Evolutionary conservation across 441 rosid genomes (phyloP), one percentile per base, ranked within the genome.

Genomic region (Eugenia klotzschiana): DNA sequence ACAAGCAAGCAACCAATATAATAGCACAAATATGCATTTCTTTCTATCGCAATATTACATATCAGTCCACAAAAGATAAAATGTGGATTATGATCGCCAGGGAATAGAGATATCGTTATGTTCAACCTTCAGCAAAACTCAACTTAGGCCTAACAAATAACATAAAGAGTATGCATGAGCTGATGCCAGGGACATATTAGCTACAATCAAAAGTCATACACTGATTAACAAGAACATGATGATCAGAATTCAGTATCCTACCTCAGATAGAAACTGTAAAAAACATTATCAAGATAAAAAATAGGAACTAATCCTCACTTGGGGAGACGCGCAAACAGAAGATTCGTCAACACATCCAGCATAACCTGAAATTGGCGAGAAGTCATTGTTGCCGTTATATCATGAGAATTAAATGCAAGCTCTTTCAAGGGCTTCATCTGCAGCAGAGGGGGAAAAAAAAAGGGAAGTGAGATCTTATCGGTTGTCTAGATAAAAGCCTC

Each of bases 351-450:
- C 87, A 98, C 99, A 90, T 96, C 98, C 89, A 93, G 88, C 99
- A 98, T 95, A 86, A 98, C 98, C 84, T 95, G 99, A 89, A 96
- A 98, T 86, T 98, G 99, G 60, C 98, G 98, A 85, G 99, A 95
- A 40, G 99, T 98, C 99, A 98, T 98, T 80, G 98, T 88, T 81
- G 99, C 99, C 40, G 92, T 92, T 92, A 98, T 96, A 84, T 94
- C 92, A 74, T 83, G 91, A 37, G 98, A 93, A 88, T 96, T 94
- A 90, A 98, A 98, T 77, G 92, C 88, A 79, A 98, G 98, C 91
- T 98, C 99, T 89, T 98, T 95, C 83, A 98, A 92, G 56, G 99
- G 99, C 91, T 98, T 98, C 92, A 97, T 92, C 99, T 97, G 91
- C 84, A 89, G 60, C 29, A 82, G 57, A 33, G 88, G 88, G 50